phyloP scores from a whole-genome alignment of 2,329 filamentous ascomycete genomes.

The Ophiocordyceps sinensis region DNA sequence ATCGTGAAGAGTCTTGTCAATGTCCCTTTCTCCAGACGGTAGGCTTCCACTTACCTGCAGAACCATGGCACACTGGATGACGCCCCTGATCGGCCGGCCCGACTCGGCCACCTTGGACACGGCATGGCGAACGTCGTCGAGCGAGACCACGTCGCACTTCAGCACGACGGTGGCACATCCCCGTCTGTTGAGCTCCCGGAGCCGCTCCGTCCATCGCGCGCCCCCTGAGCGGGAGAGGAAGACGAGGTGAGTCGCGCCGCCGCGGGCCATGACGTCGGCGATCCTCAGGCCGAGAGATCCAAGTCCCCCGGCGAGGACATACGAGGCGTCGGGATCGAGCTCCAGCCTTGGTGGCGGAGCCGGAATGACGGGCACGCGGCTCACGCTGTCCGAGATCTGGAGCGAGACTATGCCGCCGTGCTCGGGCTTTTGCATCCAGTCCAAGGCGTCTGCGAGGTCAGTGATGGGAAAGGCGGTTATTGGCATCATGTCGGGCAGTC shows the following conservation, averaged over 20 bases:
- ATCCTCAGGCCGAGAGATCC: slow-evolving; percentile 33
- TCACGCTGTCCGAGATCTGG: background rate
- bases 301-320: slow-evolving; percentile 33
- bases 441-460: background rate
- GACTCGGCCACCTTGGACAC: background rate
- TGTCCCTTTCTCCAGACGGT: background rate
- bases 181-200: background rate
- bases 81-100: background rate
- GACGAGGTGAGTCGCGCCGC: slow-evolving; percentile 12
- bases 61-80: slow-evolving; percentile 11
- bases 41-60: slow-evolving; percentile 5
- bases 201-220: background rate
- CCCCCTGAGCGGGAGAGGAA: slow-evolving; percentile 12
- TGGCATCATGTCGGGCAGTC: background rate
- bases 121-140: background rate
- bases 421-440: background rate
- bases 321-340: slow-evolving; percentile 19
- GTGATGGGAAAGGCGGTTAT: background rate
- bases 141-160: background rate
- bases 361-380: background rate
- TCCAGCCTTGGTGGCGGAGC: background rate
- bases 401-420: background rate
- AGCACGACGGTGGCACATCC: background rate
- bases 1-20: background rate
- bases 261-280: slow-evolving; percentile 16